Percentiles rank a stretch among this genome's conserved stretches.
Conservation (phyloP, 495 filamentous ascomycete genomes). For the Peziza echinospora region DNA sequence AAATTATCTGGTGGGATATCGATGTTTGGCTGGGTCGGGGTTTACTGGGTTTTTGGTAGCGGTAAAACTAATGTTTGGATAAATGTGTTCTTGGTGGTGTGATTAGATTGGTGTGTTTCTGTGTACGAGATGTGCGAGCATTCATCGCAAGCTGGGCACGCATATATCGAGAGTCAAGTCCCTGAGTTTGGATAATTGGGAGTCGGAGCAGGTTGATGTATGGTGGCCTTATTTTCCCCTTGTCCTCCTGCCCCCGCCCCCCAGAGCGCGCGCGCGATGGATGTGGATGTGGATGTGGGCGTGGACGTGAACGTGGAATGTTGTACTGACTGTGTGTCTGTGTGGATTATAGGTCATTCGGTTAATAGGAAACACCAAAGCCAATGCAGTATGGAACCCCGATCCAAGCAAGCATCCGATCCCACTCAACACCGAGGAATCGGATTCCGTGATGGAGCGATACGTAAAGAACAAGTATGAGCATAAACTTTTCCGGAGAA, state of each 20-base stretch:
- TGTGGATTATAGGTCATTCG: conserved; percentile 78
- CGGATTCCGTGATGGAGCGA: conserved; percentile 76
- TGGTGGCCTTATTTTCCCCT: conserved; percentile 7
- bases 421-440: conserved; percentile 74
- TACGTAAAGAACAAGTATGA: conserved; percentile 91
- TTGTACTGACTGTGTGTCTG: conserved; percentile 5
- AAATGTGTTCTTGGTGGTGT: conserved; percentile 3
- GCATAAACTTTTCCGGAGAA: conserved; percentile 32
- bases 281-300: no score
- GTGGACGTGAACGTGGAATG: not conserved
- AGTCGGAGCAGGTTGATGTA: conserved; percentile 88
- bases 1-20: no score
- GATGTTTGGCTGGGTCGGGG: no score
- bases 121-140: conserved; percentile 87
- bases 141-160: conserved; percentile 92
- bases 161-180: conserved; percentile 98
- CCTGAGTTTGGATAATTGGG: conserved; percentile 92
- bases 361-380: conserved; percentile 60
- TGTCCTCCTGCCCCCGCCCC: not conserved
- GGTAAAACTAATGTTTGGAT: no score
- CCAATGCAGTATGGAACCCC: conserved; percentile 77
- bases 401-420: conserved; percentile 56
- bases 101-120: conserved; percentile 78
- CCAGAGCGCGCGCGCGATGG: no score
- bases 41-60: no score